These are phyloP conservation scores for Arachis stenosperma DNA, from an alignment of 306 rosid species.

Conservation along the genomic window DNA sequence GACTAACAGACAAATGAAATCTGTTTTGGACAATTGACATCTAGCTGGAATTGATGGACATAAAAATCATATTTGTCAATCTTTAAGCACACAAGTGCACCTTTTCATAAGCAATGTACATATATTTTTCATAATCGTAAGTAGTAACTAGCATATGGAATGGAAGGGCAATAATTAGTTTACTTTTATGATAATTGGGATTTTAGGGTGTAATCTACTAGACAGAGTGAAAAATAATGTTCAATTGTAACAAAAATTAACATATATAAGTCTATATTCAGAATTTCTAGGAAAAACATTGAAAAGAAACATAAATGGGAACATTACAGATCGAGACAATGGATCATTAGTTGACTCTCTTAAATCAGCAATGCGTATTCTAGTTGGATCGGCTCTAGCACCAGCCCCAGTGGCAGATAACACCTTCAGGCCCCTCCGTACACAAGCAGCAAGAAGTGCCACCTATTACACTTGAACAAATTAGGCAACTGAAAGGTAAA, in stretches of 20 bases:
- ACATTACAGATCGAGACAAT: constrained; percentile 80
- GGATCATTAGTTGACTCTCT: constrained; percentile 94
- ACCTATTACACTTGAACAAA: constrained; percentile 67
- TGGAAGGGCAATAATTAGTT: constrained; percentile 27
- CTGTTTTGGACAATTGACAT: constrained; percentile 14
- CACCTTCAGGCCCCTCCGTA: constrained; percentile 87
- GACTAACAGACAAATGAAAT: constrained; percentile 6
- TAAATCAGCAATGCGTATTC: constrained; percentile 90
- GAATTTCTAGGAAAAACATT: constrained; percentile 14
- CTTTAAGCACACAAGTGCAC: background rate
- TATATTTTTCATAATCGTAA: background rate
- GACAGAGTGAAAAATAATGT: constrained; percentile 12
- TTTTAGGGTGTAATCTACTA: constrained; percentile 6
- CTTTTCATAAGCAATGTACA: constrained; percentile 10
- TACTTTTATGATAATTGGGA: constrained; percentile 7
- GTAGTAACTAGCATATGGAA: constrained; percentile 5
- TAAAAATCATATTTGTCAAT: background rate
- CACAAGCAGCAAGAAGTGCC: constrained; percentile 98
- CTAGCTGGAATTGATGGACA: constrained; percentile 18
- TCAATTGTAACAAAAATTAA: constrained; percentile 22
- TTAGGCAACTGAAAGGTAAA: constrained; percentile 44
- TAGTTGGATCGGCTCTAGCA: constrained; percentile 93
- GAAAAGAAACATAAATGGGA: constrained; percentile 19
- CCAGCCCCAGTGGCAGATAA: constrained; percentile 97
- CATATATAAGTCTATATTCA: background rate